phyloP scores from a whole-genome alignment of 768 basidiomycete species.

The Tephrocybe sp. region DNA sequence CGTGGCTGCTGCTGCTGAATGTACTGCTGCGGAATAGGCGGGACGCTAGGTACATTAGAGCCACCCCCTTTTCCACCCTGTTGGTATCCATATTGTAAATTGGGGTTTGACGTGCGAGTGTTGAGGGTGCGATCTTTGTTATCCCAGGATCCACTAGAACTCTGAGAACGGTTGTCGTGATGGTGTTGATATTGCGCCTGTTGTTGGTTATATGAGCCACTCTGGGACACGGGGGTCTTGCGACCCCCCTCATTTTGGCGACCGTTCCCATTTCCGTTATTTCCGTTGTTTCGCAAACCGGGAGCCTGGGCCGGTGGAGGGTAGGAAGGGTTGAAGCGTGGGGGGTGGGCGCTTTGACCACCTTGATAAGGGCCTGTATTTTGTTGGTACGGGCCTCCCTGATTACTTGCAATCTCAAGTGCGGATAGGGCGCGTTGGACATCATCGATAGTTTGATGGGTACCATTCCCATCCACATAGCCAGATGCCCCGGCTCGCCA shows the following conservation, averaged over 20 bases:
- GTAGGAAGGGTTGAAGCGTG: constrained; percentile 62
- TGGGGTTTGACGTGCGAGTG: constrained; percentile 67
- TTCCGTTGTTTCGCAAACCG: constrained; percentile 31
- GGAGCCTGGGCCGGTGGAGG: constrained; percentile 48
- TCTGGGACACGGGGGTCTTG: constrained; percentile 52
- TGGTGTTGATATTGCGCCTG: constrained; percentile 36
- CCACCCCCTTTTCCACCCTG: constrained; percentile 39
- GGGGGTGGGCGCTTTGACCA: constrained; percentile 62
- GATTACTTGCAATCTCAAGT: constrained; percentile 56
- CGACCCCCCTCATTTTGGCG: constrained; percentile 65
- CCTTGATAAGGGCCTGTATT: constrained; percentile 31
- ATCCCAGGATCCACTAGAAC: constrained; percentile 54
- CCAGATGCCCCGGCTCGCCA: constrained; percentile 47
- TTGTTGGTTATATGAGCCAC: constrained; percentile 30
- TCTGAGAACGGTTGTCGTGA: constrained; percentile 30
- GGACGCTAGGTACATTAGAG: constrained; percentile 58
- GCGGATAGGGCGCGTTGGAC: constrained; percentile 72
- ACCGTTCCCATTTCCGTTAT: constrained; percentile 36
- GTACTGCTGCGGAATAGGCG: constrained; percentile 73
- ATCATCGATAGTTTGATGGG: constrained; percentile 58
- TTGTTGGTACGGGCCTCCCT: constrained; percentile 25
- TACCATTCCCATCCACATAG: constrained; percentile 16
- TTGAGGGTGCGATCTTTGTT: constrained; percentile 60
- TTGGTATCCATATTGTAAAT: constrained; percentile 63
- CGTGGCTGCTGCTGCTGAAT: constrained; percentile 52